Percentiles rank a stretch among this genome's conserved stretches.
phyloP scores from a whole-genome alignment of 2,329 filamentous ascomycete species.

The Fusarium austroafricanum region DNA sequence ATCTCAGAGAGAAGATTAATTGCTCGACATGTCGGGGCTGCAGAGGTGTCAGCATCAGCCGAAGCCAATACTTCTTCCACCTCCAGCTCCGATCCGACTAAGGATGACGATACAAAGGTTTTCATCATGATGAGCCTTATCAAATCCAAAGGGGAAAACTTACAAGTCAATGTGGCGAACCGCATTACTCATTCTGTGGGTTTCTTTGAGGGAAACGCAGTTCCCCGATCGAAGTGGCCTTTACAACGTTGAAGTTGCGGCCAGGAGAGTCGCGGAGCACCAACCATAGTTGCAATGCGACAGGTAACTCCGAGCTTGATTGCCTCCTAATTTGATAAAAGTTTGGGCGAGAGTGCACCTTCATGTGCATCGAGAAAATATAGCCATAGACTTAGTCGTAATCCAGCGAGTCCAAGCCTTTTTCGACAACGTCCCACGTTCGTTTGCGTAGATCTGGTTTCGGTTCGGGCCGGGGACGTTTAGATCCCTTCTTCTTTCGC shows the following conservation, averaged over 20 bases:
- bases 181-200: background rate
- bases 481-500: constrained; percentile 52
- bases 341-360: background rate
- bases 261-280: background rate
- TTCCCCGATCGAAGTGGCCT: background rate
- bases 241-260: background rate
- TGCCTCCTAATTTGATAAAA: background rate
- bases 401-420: constrained; percentile 68
- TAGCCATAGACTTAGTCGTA: constrained; percentile 59
- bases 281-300: background rate
- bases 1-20: constrained; percentile 68
- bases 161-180: constrained; percentile 15
- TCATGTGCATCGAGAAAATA: background rate
- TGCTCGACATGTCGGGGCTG: constrained; percentile 59
- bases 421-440: constrained; percentile 74
- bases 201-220: background rate
- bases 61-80: constrained; percentile 50
- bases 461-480: constrained; percentile 56
- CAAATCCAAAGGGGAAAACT: constrained; percentile 8
- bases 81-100: constrained; percentile 74
- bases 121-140: constrained; percentile 76
- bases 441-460: constrained; percentile 74
- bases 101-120: constrained; percentile 92
- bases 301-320: too few species aligned
- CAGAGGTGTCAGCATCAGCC: constrained; percentile 48